These are phyloP conservation scores for Leucocoprinus leucothites DNA, from an alignment of 768 basidiomycete species.

Conservation along the genomic window DNA sequence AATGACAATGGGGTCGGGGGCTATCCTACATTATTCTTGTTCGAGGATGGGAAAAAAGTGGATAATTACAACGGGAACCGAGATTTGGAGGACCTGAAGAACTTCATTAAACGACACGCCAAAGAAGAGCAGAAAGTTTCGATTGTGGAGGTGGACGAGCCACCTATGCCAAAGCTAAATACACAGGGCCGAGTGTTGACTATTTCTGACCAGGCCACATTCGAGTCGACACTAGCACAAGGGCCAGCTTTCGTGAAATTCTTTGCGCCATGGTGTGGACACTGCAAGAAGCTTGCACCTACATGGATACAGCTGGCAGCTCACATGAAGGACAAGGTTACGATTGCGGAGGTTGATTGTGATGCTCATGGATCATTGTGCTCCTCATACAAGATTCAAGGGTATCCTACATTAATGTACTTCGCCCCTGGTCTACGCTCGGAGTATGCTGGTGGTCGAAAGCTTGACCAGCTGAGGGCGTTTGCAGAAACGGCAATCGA, in stretches of 20 bases:
- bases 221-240: conserved; percentile 33
- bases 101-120: conserved; percentile 49
- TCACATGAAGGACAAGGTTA: conserved; percentile 66
- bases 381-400: conserved; percentile 58
- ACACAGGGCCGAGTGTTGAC: conserved; percentile 33
- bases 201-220: conserved; percentile 31
- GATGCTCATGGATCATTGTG: conserved; percentile 73
- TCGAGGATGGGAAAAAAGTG: conserved; percentile 58
- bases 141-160: conserved; percentile 2
- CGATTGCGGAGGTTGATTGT: conserved; percentile 87
- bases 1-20: conserved; percentile 59
- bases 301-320: conserved; percentile 75
- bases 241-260: conserved; percentile 59
- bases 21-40: conserved; percentile 79
- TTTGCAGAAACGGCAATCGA: conserved; percentile 77
- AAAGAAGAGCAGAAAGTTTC: conserved; percentile 10
- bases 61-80: conserved; percentile 56
- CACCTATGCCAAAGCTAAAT: conserved; percentile 27
- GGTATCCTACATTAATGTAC: conserved; percentile 83
- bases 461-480: conserved; percentile 62
- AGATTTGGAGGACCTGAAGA: conserved; percentile 48
- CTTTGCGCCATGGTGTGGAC: conserved; percentile 96
- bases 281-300: conserved; percentile 93
- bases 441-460: conserved; percentile 76
- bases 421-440: conserved; percentile 54